Evolutionary conservation across 1,139 yeast species (phyloP).

Genomic region (Pichia sp.): DNA sequence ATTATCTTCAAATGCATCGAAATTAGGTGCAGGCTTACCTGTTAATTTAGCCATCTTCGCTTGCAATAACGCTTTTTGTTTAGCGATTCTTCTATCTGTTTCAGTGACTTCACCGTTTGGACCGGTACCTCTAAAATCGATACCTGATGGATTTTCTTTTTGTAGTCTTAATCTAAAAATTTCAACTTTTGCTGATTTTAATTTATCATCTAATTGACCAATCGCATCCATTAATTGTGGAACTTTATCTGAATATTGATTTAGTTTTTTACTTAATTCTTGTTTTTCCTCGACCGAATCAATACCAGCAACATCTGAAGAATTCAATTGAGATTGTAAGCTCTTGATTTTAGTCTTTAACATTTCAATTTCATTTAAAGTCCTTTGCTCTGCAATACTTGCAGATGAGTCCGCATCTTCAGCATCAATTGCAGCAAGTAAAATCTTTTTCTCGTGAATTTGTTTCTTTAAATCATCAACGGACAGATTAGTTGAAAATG

Average conservation of each 20-base stretch:
- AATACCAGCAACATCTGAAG: constrained; percentile 23
- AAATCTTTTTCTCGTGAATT: constrained; percentile 62
- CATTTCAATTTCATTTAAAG: constrained; percentile 49
- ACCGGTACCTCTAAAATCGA: constrained; percentile 71
- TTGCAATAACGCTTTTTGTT: constrained; percentile 67
- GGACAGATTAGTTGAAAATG: constrained; percentile 24
- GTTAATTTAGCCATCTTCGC: constrained; percentile 90
- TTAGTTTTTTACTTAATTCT: constrained; percentile 44
- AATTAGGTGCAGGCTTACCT: constrained; percentile 54
- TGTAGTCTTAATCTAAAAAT: constrained; percentile 48
- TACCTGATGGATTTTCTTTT: constrained; percentile 61
- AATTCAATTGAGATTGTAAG: constrained; percentile 37
- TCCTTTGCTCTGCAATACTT: constrained; percentile 25
- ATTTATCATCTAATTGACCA: constrained; percentile 55
- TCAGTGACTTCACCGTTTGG: constrained; percentile 82
- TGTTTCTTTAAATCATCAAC: constrained; percentile 53
- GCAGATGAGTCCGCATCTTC: constrained; percentile 44
- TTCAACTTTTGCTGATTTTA: constrained; percentile 63
- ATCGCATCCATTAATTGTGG: constrained; percentile 65
- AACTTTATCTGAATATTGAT: constrained; percentile 56
- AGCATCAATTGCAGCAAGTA: constrained; percentile 67
- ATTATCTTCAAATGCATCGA: constrained; percentile 44
- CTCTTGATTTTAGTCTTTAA: constrained; percentile 57
- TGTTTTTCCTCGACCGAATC: constrained; percentile 33
- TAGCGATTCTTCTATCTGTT: constrained; percentile 70